A percentile compares a stretch with the other conserved stretches of the same genome.
phyloP scores from a whole-genome alignment of 73 alveolate species.

The Paramecium primaurelia region DNA sequence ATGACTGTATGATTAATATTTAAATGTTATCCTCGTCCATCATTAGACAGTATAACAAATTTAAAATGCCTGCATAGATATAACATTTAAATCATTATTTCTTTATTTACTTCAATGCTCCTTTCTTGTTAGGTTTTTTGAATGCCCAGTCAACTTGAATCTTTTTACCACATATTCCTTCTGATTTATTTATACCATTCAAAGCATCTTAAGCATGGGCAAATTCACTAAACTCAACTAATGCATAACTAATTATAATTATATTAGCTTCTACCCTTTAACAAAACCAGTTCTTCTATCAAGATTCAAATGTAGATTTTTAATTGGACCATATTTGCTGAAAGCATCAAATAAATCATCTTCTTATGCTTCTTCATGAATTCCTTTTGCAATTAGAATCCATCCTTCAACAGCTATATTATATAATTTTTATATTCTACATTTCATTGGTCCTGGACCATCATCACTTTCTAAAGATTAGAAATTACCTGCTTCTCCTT shows the following conservation, averaged over 20 bases:
- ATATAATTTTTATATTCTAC: background rate
- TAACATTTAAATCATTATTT: background rate
- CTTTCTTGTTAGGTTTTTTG: slow-evolving; percentile 56
- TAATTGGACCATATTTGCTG: slow-evolving; percentile 76
- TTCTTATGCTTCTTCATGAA: slow-evolving; percentile 85
- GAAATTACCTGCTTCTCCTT: slow-evolving; percentile 55
- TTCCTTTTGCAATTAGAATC: slow-evolving; percentile 76
- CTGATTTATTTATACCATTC: slow-evolving; percentile 58
- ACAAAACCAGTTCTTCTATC: slow-evolving; percentile 86
- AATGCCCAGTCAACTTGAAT: slow-evolving; percentile 87
- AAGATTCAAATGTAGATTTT: slow-evolving; percentile 79
- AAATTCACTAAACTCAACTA: slow-evolving; percentile 73
- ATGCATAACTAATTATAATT: slow-evolving; percentile 70
- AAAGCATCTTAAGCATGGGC: slow-evolving; percentile 78
- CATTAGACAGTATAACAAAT: background rate
- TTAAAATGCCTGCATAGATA: background rate
- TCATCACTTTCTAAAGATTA: slow-evolving; percentile 51
- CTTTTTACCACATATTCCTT: slow-evolving; percentile 59
- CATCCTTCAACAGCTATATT: slow-evolving; percentile 80
- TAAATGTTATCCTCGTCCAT: background rate
- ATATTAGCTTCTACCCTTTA: slow-evolving; percentile 62
- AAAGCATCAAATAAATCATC: slow-evolving; percentile 81
- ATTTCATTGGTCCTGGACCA: slow-evolving; percentile 53
- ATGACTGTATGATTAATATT: background rate
- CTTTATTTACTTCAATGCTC: slow-evolving; percentile 19